Evolutionary conservation across 331 rosid genomes (phyloP), one percentile per base, ranked within the genome.

Genomic region (Erythrophleum ivorense): DNA sequence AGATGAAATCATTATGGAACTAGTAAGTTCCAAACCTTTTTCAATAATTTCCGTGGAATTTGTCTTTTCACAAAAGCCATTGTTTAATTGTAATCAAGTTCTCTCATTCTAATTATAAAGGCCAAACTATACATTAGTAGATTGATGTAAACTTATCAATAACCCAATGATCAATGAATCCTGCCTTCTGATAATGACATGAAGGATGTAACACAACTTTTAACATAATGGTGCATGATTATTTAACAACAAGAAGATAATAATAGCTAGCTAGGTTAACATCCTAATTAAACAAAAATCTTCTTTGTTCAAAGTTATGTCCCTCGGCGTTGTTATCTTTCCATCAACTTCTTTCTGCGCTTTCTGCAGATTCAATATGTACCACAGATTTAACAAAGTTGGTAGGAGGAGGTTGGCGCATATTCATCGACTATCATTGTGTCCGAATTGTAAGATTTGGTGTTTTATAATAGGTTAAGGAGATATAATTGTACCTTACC

Each of bases 131-230:
- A 33, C 0, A 3, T 38, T 18, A 7, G 3, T 8, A 50, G 52
- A 58, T 49, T 75, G 78, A 75, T 75, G 79, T 75, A 59, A 75
- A 75, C 79, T 12, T 9, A 21, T 57, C 19, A 19, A 36, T 21
- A 43, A 55, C 41, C 68, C 57, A 76, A 76, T 45, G 57, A 59
- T 58, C 24, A 76, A 76, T 76, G 80, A 29, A 76, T 75, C 55
- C 59, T 45, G 29, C 80, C 71, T 14, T 60, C 70, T 21, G 71
- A 76, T 16, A 76, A 60, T 45, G 80, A 76, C 80, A 76, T 43
- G 58, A 65, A 57, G 49, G 66, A 64, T 63, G 66, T 58, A 36
- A 53, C 49, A 19, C 9, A 59, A 40, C 38, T 59, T 68, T 68
- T 59, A 43, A 24, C 58, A 7, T 16, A 45, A 3, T 45, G 80